Percentiles rank a stretch among this genome's conserved stretches.
These are phyloP conservation scores for Warburgia ugandensis DNA, from an alignment of 164 flowering plant species.

Conservation along the genomic window DNA sequence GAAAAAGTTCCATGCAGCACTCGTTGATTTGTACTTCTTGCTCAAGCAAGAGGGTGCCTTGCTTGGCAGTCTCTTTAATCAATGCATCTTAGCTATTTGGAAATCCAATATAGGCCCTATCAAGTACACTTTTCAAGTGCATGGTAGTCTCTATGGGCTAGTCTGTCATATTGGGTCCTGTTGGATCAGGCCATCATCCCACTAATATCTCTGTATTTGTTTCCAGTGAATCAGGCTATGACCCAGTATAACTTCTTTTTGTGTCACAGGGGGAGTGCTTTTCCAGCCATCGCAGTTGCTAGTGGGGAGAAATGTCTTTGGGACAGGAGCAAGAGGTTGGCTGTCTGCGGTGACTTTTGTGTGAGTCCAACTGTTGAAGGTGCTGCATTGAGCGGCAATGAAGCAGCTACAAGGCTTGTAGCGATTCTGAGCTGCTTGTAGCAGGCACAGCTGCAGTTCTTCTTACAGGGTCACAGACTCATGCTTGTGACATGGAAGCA, in stretches of 20 bases:
- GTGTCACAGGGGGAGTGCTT: constrained; percentile 80
- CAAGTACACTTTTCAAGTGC: too few relatives aligned
- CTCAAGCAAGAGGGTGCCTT: too few relatives aligned
- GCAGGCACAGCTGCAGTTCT: neutral
- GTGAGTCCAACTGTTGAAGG: constrained; percentile 78
- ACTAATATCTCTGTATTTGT: neutral
- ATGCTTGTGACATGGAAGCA: neutral
- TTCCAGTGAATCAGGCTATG: neutral
- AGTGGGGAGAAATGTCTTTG: constrained; percentile 65
- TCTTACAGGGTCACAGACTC: neutral
- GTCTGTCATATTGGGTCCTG: too few relatives aligned
- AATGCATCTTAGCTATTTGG: too few relatives aligned
- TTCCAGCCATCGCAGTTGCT: constrained; percentile 55
- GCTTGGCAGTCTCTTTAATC: too few relatives aligned
- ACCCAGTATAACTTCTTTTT: neutral
- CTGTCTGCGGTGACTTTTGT: constrained; percentile 85
- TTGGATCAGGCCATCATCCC: neutral
- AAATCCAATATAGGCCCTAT: too few relatives aligned
- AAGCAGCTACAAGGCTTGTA: constrained; percentile 53
- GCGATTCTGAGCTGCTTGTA: constrained; percentile 11
- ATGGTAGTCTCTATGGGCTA: too few relatives aligned
- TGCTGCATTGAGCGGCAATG: constrained; percentile 62
- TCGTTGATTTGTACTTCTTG: too few relatives aligned
- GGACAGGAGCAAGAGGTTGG: constrained; percentile 46
- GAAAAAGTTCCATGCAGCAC: too few relatives aligned